These are phyloP conservation scores for Aphanomyces cochlioides DNA, from an alignment of 352 stramenopile species.

Conservation along the genomic window DNA sequence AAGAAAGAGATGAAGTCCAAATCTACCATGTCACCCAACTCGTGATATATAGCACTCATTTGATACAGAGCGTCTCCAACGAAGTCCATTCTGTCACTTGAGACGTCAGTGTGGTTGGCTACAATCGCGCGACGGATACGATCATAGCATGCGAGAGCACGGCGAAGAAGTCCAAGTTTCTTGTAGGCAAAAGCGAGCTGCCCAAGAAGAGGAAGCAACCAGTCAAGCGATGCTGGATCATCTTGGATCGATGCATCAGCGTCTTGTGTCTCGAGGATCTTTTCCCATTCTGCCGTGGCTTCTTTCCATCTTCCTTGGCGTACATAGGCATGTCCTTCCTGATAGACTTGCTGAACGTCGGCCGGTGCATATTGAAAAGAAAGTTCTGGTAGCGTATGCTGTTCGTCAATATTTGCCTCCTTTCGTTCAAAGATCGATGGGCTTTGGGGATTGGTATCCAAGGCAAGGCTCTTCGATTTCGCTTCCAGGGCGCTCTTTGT, in stretches of 20 bases:
- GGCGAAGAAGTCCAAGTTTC: conserved; percentile 27
- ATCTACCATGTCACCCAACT: conserved; percentile 26
- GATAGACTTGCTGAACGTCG: conserved; percentile 26
- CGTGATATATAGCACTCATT: conserved; percentile 27
- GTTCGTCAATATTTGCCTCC: not conserved
- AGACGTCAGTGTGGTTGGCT: not conserved
- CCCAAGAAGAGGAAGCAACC: conserved; percentile 22
- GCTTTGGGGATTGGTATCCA: not conserved
- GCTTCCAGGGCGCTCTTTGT: conserved; percentile 16
- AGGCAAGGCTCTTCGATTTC: conserved; percentile 8
- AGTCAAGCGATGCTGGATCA: conserved; percentile 16
- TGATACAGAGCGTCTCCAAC: conserved; percentile 26
- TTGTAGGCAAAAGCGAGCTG: conserved; percentile 28
- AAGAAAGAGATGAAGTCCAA: not conserved
- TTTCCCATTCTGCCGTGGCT: conserved; percentile 21
- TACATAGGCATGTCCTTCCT: conserved; percentile 20
- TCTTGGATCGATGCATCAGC: not conserved
- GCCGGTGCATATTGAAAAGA: conserved; percentile 17
- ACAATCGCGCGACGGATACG: conserved; percentile 21
- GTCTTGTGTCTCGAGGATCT: conserved; percentile 9
- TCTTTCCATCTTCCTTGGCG: not conserved
- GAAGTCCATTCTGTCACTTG: conserved; percentile 13
- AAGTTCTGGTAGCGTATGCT: not conserved
- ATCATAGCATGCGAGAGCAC: conserved; percentile 18
- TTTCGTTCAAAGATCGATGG: conserved; percentile 21